Evolutionary conservation across 352 stramenopile genomes (phyloP).

Genomic region (Pythium scleroteichum): DNA sequence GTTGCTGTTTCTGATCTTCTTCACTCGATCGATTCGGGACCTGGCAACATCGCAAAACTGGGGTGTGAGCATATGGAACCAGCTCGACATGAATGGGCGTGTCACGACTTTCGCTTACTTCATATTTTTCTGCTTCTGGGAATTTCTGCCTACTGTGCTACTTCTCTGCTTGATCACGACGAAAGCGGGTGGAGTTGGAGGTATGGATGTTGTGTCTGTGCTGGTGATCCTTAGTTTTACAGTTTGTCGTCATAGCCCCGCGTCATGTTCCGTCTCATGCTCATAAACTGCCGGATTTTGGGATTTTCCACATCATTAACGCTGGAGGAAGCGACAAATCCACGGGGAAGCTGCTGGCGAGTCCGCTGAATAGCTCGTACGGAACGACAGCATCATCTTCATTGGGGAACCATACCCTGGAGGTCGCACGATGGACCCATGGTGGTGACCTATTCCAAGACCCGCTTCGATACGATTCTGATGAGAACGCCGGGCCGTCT

Average conservation of each 20-base stretch:
- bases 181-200: conserved; percentile 77
- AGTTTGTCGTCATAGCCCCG: conserved; percentile 41
- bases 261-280: conserved; percentile 55
- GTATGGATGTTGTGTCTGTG: conserved; percentile 26
- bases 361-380: conserved; percentile 60
- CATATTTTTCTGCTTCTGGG: conserved; percentile 87
- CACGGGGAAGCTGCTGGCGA: conserved; percentile 56
- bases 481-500: conserved; percentile 62
- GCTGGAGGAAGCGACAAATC: conserved; percentile 30
- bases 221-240: conserved; percentile 6
- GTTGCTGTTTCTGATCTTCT: conserved; percentile 81
- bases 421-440: conserved; percentile 70
- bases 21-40: conserved; percentile 73
- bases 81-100: conserved; percentile 82
- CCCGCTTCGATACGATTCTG: conserved; percentile 80
- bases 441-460: conserved; percentile 84
- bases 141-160: conserved; percentile 81
- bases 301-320: conserved; percentile 89
- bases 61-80: conserved; percentile 86
- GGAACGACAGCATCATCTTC: conserved; percentile 46
- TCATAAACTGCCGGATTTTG: conserved; percentile 77
- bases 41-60: conserved; percentile 83
- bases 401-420: conserved; percentile 1
- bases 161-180: conserved; percentile 81
- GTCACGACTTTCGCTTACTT: conserved; percentile 81